Percentiles rank a stretch among this genome's conserved stretches.
Evolutionary conservation across 2,329 filamentous ascomycete species (phyloP).

Genomic region (Colletotrichum sp.): DNA sequence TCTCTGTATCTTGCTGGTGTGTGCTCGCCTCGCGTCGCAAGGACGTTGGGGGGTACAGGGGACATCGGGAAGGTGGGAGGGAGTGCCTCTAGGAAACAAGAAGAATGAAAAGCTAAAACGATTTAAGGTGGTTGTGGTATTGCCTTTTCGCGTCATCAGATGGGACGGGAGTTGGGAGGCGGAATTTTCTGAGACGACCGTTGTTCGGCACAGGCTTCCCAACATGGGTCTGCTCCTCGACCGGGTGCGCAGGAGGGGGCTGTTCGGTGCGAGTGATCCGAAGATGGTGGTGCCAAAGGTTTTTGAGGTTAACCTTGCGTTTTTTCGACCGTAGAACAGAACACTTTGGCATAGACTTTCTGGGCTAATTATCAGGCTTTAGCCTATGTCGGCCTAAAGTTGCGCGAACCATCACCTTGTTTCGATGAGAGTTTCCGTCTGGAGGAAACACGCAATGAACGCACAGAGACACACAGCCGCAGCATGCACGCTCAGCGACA

Average conservation of each 20-base stretch:
- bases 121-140: neutral
- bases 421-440: neutral
- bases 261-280: slow-evolving; percentile 2
- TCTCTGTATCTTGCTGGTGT: neutral
- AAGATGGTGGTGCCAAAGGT: neutral
- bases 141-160: slow-evolving; percentile 8
- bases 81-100: neutral
- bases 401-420: neutral
- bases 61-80: neutral
- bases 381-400: neutral
- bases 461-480: neutral
- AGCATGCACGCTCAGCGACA: neutral
- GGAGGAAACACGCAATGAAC: neutral
- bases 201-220: slow-evolving; percentile 15
- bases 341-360: neutral
- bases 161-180: neutral
- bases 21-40: neutral
- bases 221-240: neutral
- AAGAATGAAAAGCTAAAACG: neutral
- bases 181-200: slow-evolving; percentile 9
- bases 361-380: neutral
- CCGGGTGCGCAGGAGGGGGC: neutral
- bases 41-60: neutral
- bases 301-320: slow-evolving; percentile 5
- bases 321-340: neutral